Conservation (phyloP, 306 rosid genomes). For the Betula pendula region DNA sequence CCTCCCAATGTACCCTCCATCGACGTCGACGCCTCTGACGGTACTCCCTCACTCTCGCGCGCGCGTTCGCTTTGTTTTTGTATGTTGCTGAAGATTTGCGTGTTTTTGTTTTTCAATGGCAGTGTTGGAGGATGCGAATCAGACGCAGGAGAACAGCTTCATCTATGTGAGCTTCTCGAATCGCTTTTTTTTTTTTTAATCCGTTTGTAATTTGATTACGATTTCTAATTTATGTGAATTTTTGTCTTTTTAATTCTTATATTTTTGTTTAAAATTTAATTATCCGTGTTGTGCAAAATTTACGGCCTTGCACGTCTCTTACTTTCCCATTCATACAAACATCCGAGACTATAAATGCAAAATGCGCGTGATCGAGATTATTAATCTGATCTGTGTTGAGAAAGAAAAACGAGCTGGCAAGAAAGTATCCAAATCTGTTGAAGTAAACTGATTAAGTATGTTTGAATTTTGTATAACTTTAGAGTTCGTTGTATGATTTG, state of each 20-base stretch:
- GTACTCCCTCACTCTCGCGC: conserved; percentile 34
- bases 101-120: conserved; percentile 36
- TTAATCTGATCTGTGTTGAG: neutral
- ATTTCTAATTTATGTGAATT: neutral
- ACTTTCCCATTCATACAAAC: neutral
- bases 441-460: neutral
- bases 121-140: conserved; percentile 86
- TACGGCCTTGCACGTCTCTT: neutral
- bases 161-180: conserved; percentile 62
- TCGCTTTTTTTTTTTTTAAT: neutral
- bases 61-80: neutral
- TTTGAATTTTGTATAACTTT: neutral
- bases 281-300: neutral
- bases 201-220: neutral
- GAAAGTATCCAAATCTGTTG: neutral
- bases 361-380: neutral
- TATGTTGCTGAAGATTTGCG: conserved; percentile 20
- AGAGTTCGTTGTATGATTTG: neutral
- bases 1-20: conserved; percentile 92
- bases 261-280: neutral
- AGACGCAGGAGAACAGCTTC: conserved; percentile 75
- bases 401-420: neutral
- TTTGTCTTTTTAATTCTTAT: neutral
- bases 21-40: conserved; percentile 86
- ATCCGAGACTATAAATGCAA: neutral